Conservation (phyloP, 129 eudicot genomes). For the Flaveria ramosissima region DNA sequence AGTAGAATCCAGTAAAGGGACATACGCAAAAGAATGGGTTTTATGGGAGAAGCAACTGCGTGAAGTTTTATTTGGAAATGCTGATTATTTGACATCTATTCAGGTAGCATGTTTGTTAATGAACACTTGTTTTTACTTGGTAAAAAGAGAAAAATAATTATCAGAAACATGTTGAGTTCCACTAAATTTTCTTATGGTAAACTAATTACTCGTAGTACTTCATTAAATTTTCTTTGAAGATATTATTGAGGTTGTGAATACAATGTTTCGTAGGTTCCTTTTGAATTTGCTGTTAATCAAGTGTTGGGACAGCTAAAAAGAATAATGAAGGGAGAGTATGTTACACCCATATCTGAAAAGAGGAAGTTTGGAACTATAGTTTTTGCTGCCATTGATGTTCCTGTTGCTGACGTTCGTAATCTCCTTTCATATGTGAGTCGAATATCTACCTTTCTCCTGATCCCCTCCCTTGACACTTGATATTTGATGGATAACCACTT, state of each 20-base stretch:
- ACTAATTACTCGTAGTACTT: background rate
- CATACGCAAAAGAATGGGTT: slow-evolving; percentile 67
- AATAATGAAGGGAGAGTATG: slow-evolving; percentile 77
- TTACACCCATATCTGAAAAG: slow-evolving; percentile 58
- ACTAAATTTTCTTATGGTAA: background rate
- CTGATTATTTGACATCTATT: slow-evolving; percentile 68
- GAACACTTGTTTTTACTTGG: background rate
- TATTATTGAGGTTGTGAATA: slow-evolving; percentile 10
- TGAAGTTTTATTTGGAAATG: slow-evolving; percentile 46
- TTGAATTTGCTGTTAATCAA: slow-evolving; percentile 58
- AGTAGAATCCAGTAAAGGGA: slow-evolving; percentile 76
- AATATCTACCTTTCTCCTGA: background rate
- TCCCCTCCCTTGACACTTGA: background rate
- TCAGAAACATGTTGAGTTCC: background rate
- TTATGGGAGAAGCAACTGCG: slow-evolving; percentile 86
- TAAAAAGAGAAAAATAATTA: background rate
- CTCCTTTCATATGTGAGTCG: slow-evolving; percentile 66
- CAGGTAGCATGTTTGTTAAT: slow-evolving; percentile 48
- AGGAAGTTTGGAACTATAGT: slow-evolving; percentile 66
- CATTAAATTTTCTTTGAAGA: background rate
- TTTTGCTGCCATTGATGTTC: slow-evolving; percentile 81
- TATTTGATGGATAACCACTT: slow-evolving; percentile 1
- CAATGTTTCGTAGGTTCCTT: slow-evolving; percentile 65
- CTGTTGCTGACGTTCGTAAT: slow-evolving; percentile 50
- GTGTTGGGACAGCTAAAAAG: slow-evolving; percentile 65